Base-by-base conservation (phyloP, 192 early-diverging fungal species). In the Rhizoclosmatium globosum region DNA sequence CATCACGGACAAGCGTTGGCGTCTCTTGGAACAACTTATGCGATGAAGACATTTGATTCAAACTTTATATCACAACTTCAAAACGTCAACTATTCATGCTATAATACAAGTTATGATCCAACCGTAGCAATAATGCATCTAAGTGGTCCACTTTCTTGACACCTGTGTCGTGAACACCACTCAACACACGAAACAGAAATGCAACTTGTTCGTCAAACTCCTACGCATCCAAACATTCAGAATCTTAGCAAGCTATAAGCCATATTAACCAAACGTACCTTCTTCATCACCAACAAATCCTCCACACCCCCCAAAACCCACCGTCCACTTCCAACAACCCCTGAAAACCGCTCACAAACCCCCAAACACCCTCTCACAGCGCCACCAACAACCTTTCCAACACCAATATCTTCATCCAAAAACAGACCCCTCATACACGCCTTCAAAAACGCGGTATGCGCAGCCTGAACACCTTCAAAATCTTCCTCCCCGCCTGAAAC, bases 31-130 rank as follows among this genome's bases (percentile, higher is more conserved):
- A 53, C 50, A 53, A 53, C 50, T 31, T 31, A 0, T 31, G 31
- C n/a, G n/a, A n/a, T 31, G 31, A 31, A 31, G 31, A 31, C 31
- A 31, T 31, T 31, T 31, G 31, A 31, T 31, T 31, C 31, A 31
- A 31, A 31, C 31, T 31, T 31, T 31, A 31, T 31, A 31, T 31
- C 31, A 31, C 31, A 31, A 31, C 31, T 31, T n/a, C 0, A 31
- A n/a, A 31, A 31, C 0, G 31, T 31, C 31, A 31, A 31, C 31
- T 31, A 31, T 31, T 31, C 31, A 31, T 31, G 31, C 31, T 31
- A 71, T 70, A 84, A 66, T 58, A 84, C 6, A 56, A 66, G 64
- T 84, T 84, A 60, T 76, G 75, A 79, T 84, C 83, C 56, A 81
- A 53, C 45, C 83, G 47, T 48, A 84, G 57, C 47, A 84, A 66